Base-by-base conservation (phyloP, 2,329 filamentous ascomycete species). In the Lasiodiplodia gonubiensis region DNA sequence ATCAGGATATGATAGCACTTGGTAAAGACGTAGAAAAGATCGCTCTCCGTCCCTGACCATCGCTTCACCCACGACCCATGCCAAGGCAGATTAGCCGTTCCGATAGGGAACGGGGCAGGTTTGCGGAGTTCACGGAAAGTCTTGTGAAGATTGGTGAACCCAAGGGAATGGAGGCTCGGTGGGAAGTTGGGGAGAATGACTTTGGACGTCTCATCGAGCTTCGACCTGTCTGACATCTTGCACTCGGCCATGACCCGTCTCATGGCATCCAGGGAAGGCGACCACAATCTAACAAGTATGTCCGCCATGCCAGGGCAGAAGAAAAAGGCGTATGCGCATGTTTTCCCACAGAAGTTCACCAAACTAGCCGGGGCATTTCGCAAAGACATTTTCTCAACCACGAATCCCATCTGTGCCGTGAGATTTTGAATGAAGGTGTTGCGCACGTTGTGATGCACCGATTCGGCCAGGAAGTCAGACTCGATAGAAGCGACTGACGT, bases 281-380 rank as follows among this genome's bases (percentile, higher is more conserved):
- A 88, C 93, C 94, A 97, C 5, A 97, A 82, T 18, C 93, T 88
- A 30, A 94, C 87, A 59, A 97, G 83, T 61, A 97, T 87, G 74
- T 97, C 93, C 8, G 92, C 91, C 66, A 97, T 87, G 4, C 92
- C 92, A 0, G 93, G 92, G 33, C 92, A 94, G 74, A 97, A 97
- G 80, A 94, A 95, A 79, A 97, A 97, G 35, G 92, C 93, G 78
- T 96, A 97, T 2, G 94, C 93, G 74, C 92, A 94, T 4, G 93
- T 92, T 79, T 95, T 96, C 68, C 92, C 94, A 65, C 92, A 93
- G 76, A 97, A 97, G 35, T 91, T 90, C 68, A 97, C 92, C 27
- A 83, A 70, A 70, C 83, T 84, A 49, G 88, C 87, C 48, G 88
- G 86, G 11, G 88, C 88, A 73, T 93, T 90, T 59, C 92, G 88